Evolutionary conservation across 306 rosid genomes (phyloP).

Genomic region (Acacia melanoxylon): DNA sequence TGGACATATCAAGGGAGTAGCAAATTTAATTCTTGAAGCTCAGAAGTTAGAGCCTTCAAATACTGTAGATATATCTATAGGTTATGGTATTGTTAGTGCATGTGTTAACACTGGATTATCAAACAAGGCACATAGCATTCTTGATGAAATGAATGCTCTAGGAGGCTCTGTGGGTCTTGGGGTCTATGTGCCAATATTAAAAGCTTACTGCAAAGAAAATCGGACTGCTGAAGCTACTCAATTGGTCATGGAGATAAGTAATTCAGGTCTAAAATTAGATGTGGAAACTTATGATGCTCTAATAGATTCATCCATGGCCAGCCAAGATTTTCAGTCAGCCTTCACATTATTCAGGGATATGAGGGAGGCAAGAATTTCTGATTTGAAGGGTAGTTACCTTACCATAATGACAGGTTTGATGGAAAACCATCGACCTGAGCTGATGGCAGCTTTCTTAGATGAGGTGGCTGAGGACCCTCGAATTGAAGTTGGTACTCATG

Average conservation of each 20-base stretch:
- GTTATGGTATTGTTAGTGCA: slow-evolving; percentile 74
- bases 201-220: slow-evolving; percentile 84
- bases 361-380: slow-evolving; percentile 77
- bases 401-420: slow-evolving; percentile 95
- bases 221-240: slow-evolving; percentile 84
- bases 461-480: slow-evolving; percentile 92
- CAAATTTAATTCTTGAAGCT: slow-evolving; percentile 67
- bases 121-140: slow-evolving; percentile 80
- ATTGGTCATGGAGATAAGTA: slow-evolving; percentile 79
- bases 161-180: slow-evolving; percentile 85
- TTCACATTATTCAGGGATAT: slow-evolving; percentile 82
- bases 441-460: slow-evolving; percentile 97
- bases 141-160: slow-evolving; percentile 72
- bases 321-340: slow-evolving; percentile 93
- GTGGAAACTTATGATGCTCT: slow-evolving; percentile 66
- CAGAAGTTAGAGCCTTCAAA: slow-evolving; percentile 65
- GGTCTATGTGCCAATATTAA: slow-evolving; percentile 82
- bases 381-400: slow-evolving; percentile 83
- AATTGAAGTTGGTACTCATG: slow-evolving; percentile 85
- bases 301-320: slow-evolving; percentile 78
- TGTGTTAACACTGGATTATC: slow-evolving; percentile 72
- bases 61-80: slow-evolving; percentile 55
- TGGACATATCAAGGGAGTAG: slow-evolving; percentile 62
- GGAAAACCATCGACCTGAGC: slow-evolving; percentile 91
- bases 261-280: slow-evolving; percentile 75